Evolutionary conservation across 352 stramenopile species (phyloP), one percentile per base, ranked within the genome.

Genomic region (Globisporangium nunn): DNA sequence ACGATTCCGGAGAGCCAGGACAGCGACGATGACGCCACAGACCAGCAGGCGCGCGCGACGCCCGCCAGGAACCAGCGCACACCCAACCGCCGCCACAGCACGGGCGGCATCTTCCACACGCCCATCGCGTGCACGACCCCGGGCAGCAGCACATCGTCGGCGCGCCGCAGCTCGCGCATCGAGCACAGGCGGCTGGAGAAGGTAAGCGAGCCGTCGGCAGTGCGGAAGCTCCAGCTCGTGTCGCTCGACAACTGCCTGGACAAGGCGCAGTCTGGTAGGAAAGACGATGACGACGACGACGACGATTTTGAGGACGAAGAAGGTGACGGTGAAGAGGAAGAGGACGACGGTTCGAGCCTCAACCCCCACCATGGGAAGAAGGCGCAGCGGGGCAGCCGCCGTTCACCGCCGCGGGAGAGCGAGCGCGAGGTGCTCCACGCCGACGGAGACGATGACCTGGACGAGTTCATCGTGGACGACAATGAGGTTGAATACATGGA

Each of bases 401-500:
- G 58, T 31, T 53, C 52, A 31, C 67, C 59, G 3, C 39, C 17
- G 33, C 43, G 45, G 11, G 52, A 72, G 28, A 59, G 60, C 4
- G 62, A 74, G 30, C 58, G 45, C 35, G 71, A 79, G 54, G 68
- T 67, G 54, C 58, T 74, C 3, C 69, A 81, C 39, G 76, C 70
- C 1, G 74, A 88, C 55, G 72, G 66, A 17, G 79, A 70, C 55
- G 78, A 91, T 4, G 79, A 93, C 52, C 55, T 91, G 52, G 83
- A 91, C 35, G 80, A 87, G 47, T 93, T 93, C 56, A 87, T 95
- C 48, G 79, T 78, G 17, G 70, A 52, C 3, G 85, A 95, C 61
- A 72, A 91, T 61, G 75, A 93, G 41, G 68, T 95, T 48, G 82
- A 93, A 66, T 95, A 90, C 66, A 94, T 95, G 85, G 77, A 91